Percentiles rank a stretch among this genome's conserved stretches.
Evolutionary conservation across 805 yeast species (phyloP).

Genomic region (Zygosaccharomyces rouxii): DNA sequence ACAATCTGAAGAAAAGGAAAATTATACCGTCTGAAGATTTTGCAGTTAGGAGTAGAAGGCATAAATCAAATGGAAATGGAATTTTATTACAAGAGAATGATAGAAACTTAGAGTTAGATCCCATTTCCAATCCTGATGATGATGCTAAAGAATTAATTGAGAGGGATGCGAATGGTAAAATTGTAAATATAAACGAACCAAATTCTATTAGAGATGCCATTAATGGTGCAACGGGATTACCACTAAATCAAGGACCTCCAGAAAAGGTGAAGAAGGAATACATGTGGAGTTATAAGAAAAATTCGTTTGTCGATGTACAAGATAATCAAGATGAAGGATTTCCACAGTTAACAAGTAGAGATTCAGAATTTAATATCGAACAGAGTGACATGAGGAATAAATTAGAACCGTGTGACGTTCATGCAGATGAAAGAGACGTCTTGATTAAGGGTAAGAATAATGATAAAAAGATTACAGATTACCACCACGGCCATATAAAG

Average conservation of each 20-base stretch:
- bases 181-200: constrained; percentile 47
- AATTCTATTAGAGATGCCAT: constrained; percentile 44
- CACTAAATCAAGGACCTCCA: constrained; percentile 66
- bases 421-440: constrained; percentile 14
- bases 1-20: constrained; percentile 31
- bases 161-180: constrained; percentile 20
- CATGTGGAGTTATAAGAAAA: constrained; percentile 44
- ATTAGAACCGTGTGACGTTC: constrained; percentile 18
- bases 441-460: constrained; percentile 5
- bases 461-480: constrained; percentile 9
- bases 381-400: constrained; percentile 34
- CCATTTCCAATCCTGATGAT: background rate
- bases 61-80: constrained; percentile 2
- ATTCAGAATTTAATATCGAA: constrained; percentile 26
- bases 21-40: constrained; percentile 28
- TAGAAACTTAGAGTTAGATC: constrained; percentile 2
- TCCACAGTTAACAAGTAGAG: constrained; percentile 1
- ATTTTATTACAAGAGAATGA: background rate
- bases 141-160: constrained; percentile 11
- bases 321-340: constrained; percentile 18
- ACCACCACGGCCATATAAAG: constrained; percentile 15
- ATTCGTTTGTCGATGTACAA: constrained; percentile 12
- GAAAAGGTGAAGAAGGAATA: constrained; percentile 53
- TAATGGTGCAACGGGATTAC: constrained; percentile 66
- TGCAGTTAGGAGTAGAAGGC: constrained; percentile 8